A percentile compares a stretch with the other conserved stretches of the same genome.
Evolutionary conservation across 2,329 filamentous ascomycete species (phyloP).

Genomic region (Hypoxylon sp.): DNA sequence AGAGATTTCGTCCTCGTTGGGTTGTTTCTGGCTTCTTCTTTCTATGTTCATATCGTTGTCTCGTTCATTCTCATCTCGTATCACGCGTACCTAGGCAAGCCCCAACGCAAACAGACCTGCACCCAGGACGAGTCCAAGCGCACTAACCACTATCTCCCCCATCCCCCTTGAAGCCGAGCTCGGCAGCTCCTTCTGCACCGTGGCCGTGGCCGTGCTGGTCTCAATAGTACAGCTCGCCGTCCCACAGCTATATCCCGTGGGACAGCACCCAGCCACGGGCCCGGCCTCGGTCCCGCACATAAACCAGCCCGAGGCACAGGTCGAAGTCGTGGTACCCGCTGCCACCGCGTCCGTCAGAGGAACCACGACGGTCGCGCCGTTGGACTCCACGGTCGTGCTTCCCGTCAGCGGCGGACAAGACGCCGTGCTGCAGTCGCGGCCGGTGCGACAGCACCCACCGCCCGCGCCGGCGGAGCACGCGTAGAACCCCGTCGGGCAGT

Average conservation of each 20-base stretch:
- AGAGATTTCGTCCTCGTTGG: not conserved
- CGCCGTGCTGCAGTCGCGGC: constrained; percentile 82
- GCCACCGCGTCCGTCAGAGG: constrained; percentile 59
- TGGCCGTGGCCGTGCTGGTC: constrained; percentile 61
- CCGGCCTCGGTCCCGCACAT: constrained; percentile 66
- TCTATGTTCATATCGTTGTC: constrained; percentile 4
- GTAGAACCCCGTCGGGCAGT: constrained; percentile 91
- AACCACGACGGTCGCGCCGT: constrained; percentile 76
- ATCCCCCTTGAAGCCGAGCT: constrained; percentile 20
- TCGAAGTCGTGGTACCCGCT: constrained; percentile 50
- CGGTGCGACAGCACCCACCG: constrained; percentile 86
- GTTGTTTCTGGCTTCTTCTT: not conserved
- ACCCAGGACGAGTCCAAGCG: constrained; percentile 6
- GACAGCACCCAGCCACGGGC: constrained; percentile 84
- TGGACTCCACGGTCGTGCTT: constrained; percentile 69
- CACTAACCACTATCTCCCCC: not conserved
- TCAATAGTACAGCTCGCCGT: constrained; percentile 72
- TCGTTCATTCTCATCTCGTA: not conserved
- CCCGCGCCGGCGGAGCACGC: constrained; percentile 85
- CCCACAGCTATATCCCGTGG: constrained; percentile 77
- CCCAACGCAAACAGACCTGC: constrained; percentile 6
- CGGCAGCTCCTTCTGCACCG: constrained; percentile 64
- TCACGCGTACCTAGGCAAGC: not conserved
- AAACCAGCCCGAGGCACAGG: constrained; percentile 83
- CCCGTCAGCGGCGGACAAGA: constrained; percentile 73